Evolutionary conservation across 1,284 basidiomycete species (phyloP).

Genomic region (Cutaneotrichosporon sp.): DNA sequence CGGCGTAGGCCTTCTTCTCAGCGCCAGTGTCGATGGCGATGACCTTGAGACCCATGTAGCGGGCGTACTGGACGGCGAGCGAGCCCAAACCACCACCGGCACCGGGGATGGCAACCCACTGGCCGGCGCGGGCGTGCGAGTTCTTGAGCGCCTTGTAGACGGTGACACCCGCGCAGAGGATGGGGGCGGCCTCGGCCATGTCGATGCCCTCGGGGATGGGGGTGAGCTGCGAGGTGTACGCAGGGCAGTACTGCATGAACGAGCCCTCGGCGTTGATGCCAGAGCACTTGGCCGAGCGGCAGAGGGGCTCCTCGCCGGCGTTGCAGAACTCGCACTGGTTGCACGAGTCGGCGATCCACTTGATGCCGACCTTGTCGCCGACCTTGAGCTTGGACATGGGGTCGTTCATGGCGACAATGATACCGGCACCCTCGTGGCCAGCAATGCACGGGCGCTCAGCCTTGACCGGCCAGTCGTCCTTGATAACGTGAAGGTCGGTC

Average conservation of each 20-base stretch:
- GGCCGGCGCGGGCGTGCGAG: constrained; percentile 62
- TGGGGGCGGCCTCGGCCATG: constrained; percentile 67
- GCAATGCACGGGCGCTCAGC: constrained; percentile 70
- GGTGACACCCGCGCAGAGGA: constrained; percentile 65
- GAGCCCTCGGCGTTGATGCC: constrained; percentile 57
- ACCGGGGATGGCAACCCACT: constrained; percentile 68
- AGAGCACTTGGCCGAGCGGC: constrained; percentile 58
- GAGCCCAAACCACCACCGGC: constrained; percentile 50
- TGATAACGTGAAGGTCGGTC: constrained; percentile 68
- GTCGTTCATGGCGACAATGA: constrained; percentile 69
- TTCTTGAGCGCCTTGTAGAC: constrained; percentile 76
- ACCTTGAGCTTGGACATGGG: constrained; percentile 53
- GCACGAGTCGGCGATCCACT: constrained; percentile 68
- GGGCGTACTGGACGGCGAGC: constrained; percentile 69
- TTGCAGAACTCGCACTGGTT: constrained; percentile 70
- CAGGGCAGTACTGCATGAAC: constrained; percentile 31
- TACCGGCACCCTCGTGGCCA: constrained; percentile 53
- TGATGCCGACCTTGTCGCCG: constrained; percentile 63
- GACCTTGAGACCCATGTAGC: constrained; percentile 67
- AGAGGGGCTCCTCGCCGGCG: constrained; percentile 60
- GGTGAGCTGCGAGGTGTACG: constrained; percentile 65
- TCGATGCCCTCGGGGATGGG: constrained; percentile 65
- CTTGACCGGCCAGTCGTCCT: constrained; percentile 65
- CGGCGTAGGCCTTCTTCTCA: constrained; percentile 66
- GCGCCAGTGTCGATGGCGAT: constrained; percentile 71